Base-by-base conservation (phyloP, 1,284 basidiomycete genomes). In the Cystobasidium sp. region DNA sequence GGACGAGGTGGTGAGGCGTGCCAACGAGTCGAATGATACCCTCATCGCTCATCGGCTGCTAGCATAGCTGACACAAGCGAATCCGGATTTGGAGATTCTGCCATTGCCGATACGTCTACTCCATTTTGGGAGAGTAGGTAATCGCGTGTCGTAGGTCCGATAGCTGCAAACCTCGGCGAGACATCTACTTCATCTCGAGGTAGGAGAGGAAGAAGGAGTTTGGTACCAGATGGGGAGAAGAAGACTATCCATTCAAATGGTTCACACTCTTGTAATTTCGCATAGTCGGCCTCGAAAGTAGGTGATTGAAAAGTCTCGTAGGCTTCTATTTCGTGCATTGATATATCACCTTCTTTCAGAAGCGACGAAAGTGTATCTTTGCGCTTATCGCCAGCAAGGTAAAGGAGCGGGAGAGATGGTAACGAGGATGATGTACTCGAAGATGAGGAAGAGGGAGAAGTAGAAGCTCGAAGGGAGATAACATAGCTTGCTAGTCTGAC, bases 341-440 rank as follows among this genome's bases (percentile, higher is more conserved):
- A 6, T 12, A 75, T 24, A 14, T 52, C 84, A 0, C 83, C 85
- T 0, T 83, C 83, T 0, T 78, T 43, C 47, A 93, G 82, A 9
- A 88, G 85, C 5, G 75, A 82, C 0, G 87, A 83, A 1, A 93
- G 81, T 0, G 87, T 89, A 77, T 92, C 90, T 18, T 87, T 85
- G 75, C 90, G 92, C 84, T 92, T 93, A 84, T 93, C 91, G 18
- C 91, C 91, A 6, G 87, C 90, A 8, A 93, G 85, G 80, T 91
- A 92, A 12, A 93, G 81, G 65, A 93, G 78, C 49, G 77, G 76
- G 6, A 9, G 46, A 47, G n/a, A 2, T 9, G 62, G 31, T 31
- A 31, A 31, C 56, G 16, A 8, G 39, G 31, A n/a, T 14, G 16
- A 3, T 16, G 37, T 18, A 59, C 56, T n/a, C 37, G 10, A 41